Percentiles rank a stretch among this genome's conserved stretches.
These are phyloP conservation scores for Ogataea saltuana DNA, from an alignment of 805 yeast genomes.

Conservation along the genomic window DNA sequence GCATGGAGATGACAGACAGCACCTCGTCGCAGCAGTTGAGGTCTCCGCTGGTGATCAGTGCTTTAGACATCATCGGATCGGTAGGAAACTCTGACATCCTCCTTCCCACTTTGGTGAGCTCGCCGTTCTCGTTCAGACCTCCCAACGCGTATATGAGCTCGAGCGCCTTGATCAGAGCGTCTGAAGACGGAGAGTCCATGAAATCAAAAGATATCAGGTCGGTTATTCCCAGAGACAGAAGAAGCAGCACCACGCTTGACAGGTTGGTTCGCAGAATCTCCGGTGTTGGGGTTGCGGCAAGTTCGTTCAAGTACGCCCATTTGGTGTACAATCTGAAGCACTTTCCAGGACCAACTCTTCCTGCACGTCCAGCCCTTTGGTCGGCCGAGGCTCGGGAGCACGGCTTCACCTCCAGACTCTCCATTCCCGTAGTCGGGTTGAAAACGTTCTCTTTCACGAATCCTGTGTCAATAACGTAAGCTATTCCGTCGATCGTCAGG, in stretches of 20 bases:
- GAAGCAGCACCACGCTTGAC: conserved; percentile 69
- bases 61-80: conserved; percentile 86
- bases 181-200: conserved; percentile 84
- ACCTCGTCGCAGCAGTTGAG: conserved; percentile 67
- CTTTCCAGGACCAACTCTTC: conserved; percentile 95
- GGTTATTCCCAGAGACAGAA: conserved; percentile 81
- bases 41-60: conserved; percentile 61
- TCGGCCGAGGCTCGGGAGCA: conserved; percentile 95
- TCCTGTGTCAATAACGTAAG: conserved; percentile 92
- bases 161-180: conserved; percentile 69
- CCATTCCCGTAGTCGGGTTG: conserved; percentile 87
- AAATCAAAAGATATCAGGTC: conserved; percentile 84
- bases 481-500: conserved; percentile 93
- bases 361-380: conserved; percentile 97
- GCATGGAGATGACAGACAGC: conserved; percentile 75
- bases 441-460: conserved; percentile 89
- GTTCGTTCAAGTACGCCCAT: conserved; percentile 73
- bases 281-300: conserved; percentile 80
- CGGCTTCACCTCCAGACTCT: conserved; percentile 79
- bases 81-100: conserved; percentile 91
- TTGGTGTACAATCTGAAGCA: conserved; percentile 89
- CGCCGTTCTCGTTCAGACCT: conserved; percentile 79
- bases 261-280: conserved; percentile 88
- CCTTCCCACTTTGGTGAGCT: conserved; percentile 73
- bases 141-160: conserved; percentile 85